Conservation (phyloP, 306 rosid species). For the Nissolia schottii region DNA sequence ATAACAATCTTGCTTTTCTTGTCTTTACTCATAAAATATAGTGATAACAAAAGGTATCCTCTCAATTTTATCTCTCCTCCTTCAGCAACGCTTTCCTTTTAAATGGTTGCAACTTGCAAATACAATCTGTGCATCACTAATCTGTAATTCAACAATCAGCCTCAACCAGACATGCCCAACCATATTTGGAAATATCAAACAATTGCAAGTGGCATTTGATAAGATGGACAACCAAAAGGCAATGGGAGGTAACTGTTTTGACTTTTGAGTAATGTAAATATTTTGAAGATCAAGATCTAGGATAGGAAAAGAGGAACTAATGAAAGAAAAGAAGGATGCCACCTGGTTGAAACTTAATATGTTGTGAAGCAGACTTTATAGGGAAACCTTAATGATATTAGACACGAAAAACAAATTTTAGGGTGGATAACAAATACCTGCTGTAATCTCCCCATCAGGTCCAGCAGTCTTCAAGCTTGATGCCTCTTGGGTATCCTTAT, state of each 20-base stretch:
- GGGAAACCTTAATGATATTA: neutral
- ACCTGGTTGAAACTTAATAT: slow-evolving; percentile 1
- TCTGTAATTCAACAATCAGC: slow-evolving; percentile 20
- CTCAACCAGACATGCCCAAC: neutral
- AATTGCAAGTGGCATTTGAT: neutral
- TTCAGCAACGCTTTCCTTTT: neutral
- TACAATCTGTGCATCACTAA: slow-evolving; percentile 8
- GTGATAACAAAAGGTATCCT: neutral
- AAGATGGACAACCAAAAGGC: neutral
- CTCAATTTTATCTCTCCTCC: neutral
- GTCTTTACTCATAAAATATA: neutral
- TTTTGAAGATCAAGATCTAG: slow-evolving; percentile 5
- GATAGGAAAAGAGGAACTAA: neutral
- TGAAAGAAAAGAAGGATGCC: slow-evolving; percentile 16
- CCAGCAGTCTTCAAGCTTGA: slow-evolving; percentile 56
- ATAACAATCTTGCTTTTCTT: neutral
- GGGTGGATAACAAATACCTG: slow-evolving; percentile 40
- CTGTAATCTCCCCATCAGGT: slow-evolving; percentile 57
- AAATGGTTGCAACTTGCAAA: neutral
- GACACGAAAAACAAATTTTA: slow-evolving; percentile 16
- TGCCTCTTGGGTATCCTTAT: slow-evolving; percentile 43
- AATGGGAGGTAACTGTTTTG: slow-evolving; percentile 7
- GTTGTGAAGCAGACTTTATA: neutral
- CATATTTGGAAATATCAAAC: neutral
- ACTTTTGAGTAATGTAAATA: neutral